A percentile compares a stretch with the other conserved stretches of the same genome.
Conservation (phyloP, 768 basidiomycete species). For the Wakefieldia striispora region DNA sequence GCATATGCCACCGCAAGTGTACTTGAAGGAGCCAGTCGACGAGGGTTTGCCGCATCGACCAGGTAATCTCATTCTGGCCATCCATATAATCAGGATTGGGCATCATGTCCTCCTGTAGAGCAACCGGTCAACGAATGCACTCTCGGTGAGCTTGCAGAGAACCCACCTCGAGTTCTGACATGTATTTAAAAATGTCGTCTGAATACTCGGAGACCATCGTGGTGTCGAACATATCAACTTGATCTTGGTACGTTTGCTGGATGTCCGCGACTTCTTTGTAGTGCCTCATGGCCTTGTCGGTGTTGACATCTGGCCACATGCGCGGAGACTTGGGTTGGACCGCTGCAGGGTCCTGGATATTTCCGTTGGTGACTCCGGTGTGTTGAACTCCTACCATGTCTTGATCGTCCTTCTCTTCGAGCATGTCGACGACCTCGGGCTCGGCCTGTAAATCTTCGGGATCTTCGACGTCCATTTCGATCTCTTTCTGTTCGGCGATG, state of each 20-base stretch:
- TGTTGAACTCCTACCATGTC: constrained; percentile 55
- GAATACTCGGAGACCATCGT: constrained; percentile 98
- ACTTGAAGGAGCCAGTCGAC: constrained; percentile 99
- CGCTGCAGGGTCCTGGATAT: constrained; percentile 36
- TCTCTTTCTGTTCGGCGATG: constrained; percentile 47
- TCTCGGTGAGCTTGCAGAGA: neutral
- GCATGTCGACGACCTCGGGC: constrained; percentile 37
- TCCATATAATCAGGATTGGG: constrained; percentile 92
- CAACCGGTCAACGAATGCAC: constrained; percentile 19
- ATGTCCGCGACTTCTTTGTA: constrained; percentile 64
- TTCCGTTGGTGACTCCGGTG: constrained; percentile 45
- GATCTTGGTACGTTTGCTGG: constrained; percentile 60
- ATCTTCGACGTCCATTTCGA: constrained; percentile 64
- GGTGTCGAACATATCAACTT: constrained; percentile 68
- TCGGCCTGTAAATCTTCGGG: constrained; percentile 35
- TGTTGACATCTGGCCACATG: constrained; percentile 74
- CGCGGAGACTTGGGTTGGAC: constrained; percentile 44
- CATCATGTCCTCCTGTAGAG: constrained; percentile 74
- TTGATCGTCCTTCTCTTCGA: constrained; percentile 58
- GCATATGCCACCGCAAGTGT: constrained; percentile 97
- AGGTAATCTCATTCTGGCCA: constrained; percentile 86
- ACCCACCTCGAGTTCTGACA: constrained; percentile 88
- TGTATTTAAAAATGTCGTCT: constrained; percentile 98
- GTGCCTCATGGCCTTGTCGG: constrained; percentile 57
- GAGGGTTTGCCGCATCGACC: constrained; percentile 94